phyloP scores from a whole-genome alignment of 139 green algal species.

The Deuterostichococcus epilithicus region DNA sequence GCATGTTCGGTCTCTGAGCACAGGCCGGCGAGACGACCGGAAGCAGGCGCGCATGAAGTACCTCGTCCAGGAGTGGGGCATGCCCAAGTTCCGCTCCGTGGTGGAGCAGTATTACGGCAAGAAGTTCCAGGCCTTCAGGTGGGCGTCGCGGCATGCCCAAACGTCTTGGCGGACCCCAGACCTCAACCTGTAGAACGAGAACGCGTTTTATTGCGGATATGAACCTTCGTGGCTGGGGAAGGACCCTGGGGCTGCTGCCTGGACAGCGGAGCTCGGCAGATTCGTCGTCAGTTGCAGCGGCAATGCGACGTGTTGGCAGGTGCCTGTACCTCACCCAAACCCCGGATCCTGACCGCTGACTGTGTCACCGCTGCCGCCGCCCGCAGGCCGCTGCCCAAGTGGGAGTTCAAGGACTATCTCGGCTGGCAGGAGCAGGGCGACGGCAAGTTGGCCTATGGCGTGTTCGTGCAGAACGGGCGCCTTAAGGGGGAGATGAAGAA shows the following conservation, averaged over 20 bases:
- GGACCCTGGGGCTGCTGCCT: no score
- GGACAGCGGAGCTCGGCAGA: no score
- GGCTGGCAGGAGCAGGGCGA: constrained; percentile 96
- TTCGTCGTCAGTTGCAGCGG: no score
- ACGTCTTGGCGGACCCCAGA: no score
- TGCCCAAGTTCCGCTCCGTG: constrained; percentile 91
- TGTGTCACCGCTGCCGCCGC: neutral
- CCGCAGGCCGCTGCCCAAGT: constrained; percentile 81
- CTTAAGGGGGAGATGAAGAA: constrained; percentile 88
- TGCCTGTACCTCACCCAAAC: no score
- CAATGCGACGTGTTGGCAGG: no score
- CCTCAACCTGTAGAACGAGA: no score
- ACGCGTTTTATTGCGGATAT: no score
- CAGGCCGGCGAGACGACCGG: constrained; percentile 88
- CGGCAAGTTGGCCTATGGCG: constrained; percentile 83
- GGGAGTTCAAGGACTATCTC: constrained; percentile 94
- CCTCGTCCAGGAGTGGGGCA: constrained; percentile 91
- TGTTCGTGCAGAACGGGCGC: constrained; percentile 90
- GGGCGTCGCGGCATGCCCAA: no score
- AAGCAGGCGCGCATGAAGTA: constrained; percentile 98
- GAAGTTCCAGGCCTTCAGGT: constrained; percentile 81
- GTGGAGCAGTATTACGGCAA: constrained; percentile 98
- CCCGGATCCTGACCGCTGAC: neutral
- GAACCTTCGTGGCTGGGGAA: no score
- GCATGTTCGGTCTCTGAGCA: neutral